phyloP scores from a whole-genome alignment of 768 basidiomycete species.

The Boletus vinaceobasis region DNA sequence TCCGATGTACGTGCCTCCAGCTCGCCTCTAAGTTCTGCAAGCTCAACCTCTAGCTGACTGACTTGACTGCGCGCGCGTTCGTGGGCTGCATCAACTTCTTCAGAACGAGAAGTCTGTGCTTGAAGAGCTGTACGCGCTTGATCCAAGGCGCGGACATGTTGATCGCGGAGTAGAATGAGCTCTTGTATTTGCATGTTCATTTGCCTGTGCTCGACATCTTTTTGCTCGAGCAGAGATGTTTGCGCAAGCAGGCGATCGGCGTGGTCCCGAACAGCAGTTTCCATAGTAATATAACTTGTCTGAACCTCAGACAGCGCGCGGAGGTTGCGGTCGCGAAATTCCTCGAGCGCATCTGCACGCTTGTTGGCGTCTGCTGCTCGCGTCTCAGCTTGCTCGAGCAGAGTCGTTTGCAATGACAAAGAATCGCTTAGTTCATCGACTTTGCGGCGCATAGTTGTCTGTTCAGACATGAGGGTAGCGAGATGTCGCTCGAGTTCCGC shows the following conservation, averaged over 20 bases:
- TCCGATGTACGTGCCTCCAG: slow-evolving; percentile 74
- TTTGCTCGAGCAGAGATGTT: slow-evolving; percentile 70
- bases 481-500: slow-evolving; percentile 72
- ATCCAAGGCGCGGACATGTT: slow-evolving; percentile 84
- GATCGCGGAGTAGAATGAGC: slow-evolving; percentile 64
- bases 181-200: slow-evolving; percentile 69
- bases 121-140: slow-evolving; percentile 77
- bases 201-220: slow-evolving; percentile 71
- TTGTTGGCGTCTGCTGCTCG: slow-evolving; percentile 70
- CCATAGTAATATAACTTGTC: slow-evolving; percentile 54
- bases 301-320: slow-evolving; percentile 72
- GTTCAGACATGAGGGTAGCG: slow-evolving; percentile 56
- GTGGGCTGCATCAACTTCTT: slow-evolving; percentile 75
- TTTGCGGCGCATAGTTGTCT: slow-evolving; percentile 64
- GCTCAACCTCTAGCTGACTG: slow-evolving; percentile 65
- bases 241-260: slow-evolving; percentile 70
- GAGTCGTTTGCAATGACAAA: slow-evolving; percentile 69
- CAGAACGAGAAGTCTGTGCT: slow-evolving; percentile 70
- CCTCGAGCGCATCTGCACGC: slow-evolving; percentile 74
- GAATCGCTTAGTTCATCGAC: slow-evolving; percentile 70
- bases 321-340: slow-evolving; percentile 56
- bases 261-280: slow-evolving; percentile 70
- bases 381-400: slow-evolving; percentile 77
- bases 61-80: slow-evolving; percentile 69
- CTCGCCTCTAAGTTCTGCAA: slow-evolving; percentile 77